Evolutionary conservation across 208 protist genomes (phyloP).

Genomic region (Wallacemonas sp.): DNA sequence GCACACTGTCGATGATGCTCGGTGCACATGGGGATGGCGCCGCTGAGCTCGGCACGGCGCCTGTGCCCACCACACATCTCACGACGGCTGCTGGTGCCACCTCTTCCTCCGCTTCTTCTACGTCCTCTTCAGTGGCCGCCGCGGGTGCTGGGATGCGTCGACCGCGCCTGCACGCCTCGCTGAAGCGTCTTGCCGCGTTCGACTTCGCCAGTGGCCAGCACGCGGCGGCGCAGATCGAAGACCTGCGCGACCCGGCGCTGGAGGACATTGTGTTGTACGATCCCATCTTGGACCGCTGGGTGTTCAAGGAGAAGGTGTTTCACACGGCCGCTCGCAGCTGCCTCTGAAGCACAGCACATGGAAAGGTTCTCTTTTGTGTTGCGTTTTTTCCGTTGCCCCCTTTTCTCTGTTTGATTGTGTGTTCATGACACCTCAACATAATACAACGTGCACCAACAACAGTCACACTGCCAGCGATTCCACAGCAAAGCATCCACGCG

Average conservation of each 20-base stretch:
- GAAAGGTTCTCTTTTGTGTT: no score
- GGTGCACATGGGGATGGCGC: background rate
- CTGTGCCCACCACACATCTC: no score
- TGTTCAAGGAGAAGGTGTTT: slow-evolving; percentile 76
- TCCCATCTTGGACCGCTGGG: slow-evolving; percentile 67
- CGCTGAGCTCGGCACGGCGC: no score
- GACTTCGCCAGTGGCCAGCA: slow-evolving; percentile 39
- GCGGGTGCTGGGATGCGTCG: slow-evolving; percentile 34
- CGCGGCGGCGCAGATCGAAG: slow-evolving; percentile 29
- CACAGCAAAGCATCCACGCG: no score
- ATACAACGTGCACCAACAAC: no score
- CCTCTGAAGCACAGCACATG: background rate
- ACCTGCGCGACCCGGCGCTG: slow-evolving; percentile 50
- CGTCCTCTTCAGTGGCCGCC: slow-evolving; percentile 7
- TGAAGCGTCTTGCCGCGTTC: slow-evolving; percentile 46
- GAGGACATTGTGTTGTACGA: slow-evolving; percentile 80
- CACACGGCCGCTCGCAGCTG: slow-evolving; percentile 73
- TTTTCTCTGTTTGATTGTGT: no score
- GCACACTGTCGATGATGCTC: background rate
- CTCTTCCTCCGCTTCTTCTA: no score
- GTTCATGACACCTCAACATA: no score
- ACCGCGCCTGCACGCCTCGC: slow-evolving; percentile 33
- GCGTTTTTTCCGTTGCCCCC: no score
- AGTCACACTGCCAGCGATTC: no score
- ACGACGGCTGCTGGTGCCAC: no score